Conservation (phyloP, 495 filamentous ascomycete genomes). For the Penicillium coprophilum region DNA sequence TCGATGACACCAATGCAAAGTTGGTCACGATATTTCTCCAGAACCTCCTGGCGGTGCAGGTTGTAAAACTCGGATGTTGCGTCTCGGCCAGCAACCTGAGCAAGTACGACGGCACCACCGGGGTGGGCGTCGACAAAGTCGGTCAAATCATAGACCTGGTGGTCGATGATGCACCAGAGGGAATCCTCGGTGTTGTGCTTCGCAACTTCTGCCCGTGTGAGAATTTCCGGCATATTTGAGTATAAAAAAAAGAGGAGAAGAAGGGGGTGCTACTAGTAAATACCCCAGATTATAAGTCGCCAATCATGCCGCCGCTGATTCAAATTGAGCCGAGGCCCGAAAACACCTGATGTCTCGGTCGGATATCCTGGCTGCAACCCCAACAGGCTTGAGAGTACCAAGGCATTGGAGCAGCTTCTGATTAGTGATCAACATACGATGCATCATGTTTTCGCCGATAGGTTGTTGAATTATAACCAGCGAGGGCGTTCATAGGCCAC, state of each 20-base stretch:
- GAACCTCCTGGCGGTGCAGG: slow-evolving; percentile 61
- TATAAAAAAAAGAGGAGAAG: not conserved
- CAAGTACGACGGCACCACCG: slow-evolving; percentile 54
- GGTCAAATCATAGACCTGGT: slow-evolving; percentile 60
- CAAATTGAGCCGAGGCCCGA: slow-evolving; percentile 16
- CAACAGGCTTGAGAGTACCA: not conserved
- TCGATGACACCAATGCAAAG: slow-evolving; percentile 75
- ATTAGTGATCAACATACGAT: not conserved
- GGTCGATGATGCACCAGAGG: slow-evolving; percentile 59
- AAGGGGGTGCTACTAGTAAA: slow-evolving; percentile 2
- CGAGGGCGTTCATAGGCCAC: not conserved
- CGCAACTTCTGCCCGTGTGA: slow-evolving; percentile 49
- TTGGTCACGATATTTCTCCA: slow-evolving; percentile 65
- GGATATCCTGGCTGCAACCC: not conserved
- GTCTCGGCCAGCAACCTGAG: slow-evolving; percentile 56
- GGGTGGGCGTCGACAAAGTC: slow-evolving; percentile 60
- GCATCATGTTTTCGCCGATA: not conserved
- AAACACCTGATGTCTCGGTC: slow-evolving; percentile 8
- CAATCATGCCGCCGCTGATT: slow-evolving; percentile 11
- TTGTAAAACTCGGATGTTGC: slow-evolving; percentile 58
- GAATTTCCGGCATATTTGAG: slow-evolving; percentile 32
- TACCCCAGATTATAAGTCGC: slow-evolving; percentile 12
- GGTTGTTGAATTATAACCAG: not conserved
- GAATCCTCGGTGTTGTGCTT: slow-evolving; percentile 56
- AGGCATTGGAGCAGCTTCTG: not conserved